Evolutionary conservation across 2,329 filamentous ascomycete species (phyloP).

Genomic region (Hymenoscyphus fructigenus): DNA sequence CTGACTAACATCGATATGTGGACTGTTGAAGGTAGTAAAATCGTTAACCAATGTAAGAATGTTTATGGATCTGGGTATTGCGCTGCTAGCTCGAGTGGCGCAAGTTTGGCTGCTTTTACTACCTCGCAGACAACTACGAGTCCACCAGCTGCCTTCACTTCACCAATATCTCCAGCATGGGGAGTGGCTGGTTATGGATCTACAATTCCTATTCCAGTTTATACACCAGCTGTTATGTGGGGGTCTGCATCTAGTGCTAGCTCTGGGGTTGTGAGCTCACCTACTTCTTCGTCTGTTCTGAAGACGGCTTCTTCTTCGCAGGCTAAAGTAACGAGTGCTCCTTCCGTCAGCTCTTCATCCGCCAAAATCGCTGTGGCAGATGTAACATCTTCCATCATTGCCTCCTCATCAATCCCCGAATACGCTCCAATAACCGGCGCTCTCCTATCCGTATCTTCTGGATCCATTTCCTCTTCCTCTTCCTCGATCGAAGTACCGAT

Average conservation of each 20-base stretch:
- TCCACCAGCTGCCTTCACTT: constrained; percentile 33
- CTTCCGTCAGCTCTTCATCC: too few species aligned
- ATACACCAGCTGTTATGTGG: constrained; percentile 38
- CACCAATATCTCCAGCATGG: constrained; percentile 36
- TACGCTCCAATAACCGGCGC: too few species aligned
- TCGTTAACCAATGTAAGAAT: constrained; percentile 39
- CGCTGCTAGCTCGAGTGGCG: constrained; percentile 26
- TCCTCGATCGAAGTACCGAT: neutral
- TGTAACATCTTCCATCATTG: too few species aligned
- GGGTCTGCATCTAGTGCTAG: neutral
- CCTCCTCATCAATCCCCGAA: too few species aligned
- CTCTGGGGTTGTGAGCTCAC: too few species aligned
- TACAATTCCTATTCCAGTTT: constrained; percentile 31
- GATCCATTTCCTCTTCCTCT: too few species aligned
- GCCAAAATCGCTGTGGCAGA: too few species aligned
- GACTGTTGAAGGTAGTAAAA: constrained; percentile 31
- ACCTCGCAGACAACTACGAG: constrained; percentile 20
- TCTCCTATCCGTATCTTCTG: too few species aligned
- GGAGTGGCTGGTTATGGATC: constrained; percentile 38
- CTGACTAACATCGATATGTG: constrained; percentile 39
- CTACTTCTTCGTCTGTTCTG: too few species aligned
- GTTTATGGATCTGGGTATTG: constrained; percentile 38
- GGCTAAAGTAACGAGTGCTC: too few species aligned
- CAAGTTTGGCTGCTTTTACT: constrained; percentile 30
- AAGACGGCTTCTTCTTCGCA: too few species aligned